Evolutionary conservation across 805 yeast genomes (phyloP).

Genomic region (Kuraishia piskuri): DNA sequence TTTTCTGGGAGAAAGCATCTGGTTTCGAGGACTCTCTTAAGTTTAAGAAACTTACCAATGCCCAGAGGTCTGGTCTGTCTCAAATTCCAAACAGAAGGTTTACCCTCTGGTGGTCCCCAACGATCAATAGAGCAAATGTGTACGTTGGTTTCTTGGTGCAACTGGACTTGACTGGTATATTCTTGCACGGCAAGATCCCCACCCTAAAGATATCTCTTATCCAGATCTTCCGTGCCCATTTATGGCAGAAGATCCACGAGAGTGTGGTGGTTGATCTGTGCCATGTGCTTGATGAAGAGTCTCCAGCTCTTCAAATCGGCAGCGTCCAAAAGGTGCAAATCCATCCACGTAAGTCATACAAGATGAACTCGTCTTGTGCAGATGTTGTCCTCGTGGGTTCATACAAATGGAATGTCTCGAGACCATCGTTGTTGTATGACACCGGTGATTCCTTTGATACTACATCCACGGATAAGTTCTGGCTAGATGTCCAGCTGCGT

Average conservation of each 20-base stretch:
- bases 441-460: slow-evolving; percentile 55
- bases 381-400: slow-evolving; percentile 74
- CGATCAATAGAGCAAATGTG: slow-evolving; percentile 95
- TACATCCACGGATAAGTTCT: slow-evolving; percentile 59
- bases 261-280: slow-evolving; percentile 88
- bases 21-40: slow-evolving; percentile 96
- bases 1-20: slow-evolving; percentile 96
- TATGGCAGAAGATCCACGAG: slow-evolving; percentile 99
- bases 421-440: slow-evolving; percentile 75
- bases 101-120: slow-evolving; percentile 99
- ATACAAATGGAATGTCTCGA: slow-evolving; percentile 73
- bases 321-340: slow-evolving; percentile 84
- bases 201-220: slow-evolving; percentile 91
- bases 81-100: slow-evolving; percentile 97
- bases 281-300: slow-evolving; percentile 82
- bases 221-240: slow-evolving; percentile 94
- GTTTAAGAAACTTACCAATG: slow-evolving; percentile 90
- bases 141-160: slow-evolving; percentile 97
- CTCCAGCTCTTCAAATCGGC: slow-evolving; percentile 76
- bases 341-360: slow-evolving; percentile 95
- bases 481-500: slow-evolving; percentile 92
- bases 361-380: slow-evolving; percentile 94
- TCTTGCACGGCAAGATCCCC: slow-evolving; percentile 96
- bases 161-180: slow-evolving; percentile 91
- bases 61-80: slow-evolving; percentile 93